These are phyloP conservation scores for Pseudocercospora fijiensis DNA, from an alignment of 2,329 filamentous ascomycete species.

Conservation along the genomic window DNA sequence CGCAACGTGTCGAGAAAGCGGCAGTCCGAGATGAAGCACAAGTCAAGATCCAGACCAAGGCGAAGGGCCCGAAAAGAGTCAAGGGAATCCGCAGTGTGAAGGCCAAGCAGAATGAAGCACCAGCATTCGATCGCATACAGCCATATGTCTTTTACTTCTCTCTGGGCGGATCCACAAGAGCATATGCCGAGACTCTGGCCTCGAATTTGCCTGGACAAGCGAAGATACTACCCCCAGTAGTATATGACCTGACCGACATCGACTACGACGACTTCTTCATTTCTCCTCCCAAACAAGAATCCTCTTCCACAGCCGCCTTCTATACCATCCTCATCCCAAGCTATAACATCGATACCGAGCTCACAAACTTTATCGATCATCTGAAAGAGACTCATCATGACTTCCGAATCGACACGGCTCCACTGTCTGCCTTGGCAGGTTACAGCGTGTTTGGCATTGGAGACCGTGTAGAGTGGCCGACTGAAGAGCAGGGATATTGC, in stretches of 20 bases:
- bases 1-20: not conserved
- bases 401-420: conserved; percentile 89
- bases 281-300: conserved; percentile 68
- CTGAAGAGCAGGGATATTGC: conserved; percentile 86
- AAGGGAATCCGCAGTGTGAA: conserved; percentile 32
- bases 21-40: not conserved
- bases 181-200: conserved; percentile 65
- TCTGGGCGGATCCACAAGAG: conserved; percentile 78
- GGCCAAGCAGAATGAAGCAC: conserved; percentile 13
- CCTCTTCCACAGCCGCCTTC: conserved; percentile 59
- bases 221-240: conserved; percentile 57
- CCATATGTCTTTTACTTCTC: conserved; percentile 86
- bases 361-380: conserved; percentile 83
- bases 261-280: conserved; percentile 95
- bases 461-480: conserved; percentile 87
- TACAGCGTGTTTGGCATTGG: conserved; percentile 95
- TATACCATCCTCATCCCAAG: conserved; percentile 85
- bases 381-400: conserved; percentile 92
- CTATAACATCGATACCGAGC: conserved; percentile 92
- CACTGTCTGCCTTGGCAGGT: conserved; percentile 72
- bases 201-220: conserved; percentile 48
- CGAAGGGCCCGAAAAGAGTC: conserved; percentile 33
- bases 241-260: conserved; percentile 77
- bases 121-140: conserved; percentile 51
- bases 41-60: conserved; percentile 11